phyloP scores from a whole-genome alignment of 208 protist species.

The Acanthamoeba triangularis region DNA sequence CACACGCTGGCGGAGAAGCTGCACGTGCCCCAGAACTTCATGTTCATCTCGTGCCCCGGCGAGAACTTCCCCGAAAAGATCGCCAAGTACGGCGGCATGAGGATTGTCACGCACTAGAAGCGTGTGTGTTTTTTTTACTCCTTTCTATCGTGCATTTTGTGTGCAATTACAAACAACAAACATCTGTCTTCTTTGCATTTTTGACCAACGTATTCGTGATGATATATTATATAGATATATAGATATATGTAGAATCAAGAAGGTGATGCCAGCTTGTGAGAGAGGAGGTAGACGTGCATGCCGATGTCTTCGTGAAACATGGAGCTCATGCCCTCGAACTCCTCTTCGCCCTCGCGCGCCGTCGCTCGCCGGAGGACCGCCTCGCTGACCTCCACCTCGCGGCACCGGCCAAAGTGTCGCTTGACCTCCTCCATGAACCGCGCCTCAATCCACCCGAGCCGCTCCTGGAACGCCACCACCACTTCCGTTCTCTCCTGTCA shows the following conservation, averaged over 20 bases:
- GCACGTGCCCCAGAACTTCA: conserved; percentile 91
- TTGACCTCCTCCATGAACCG: conserved; percentile 23
- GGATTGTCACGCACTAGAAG: conserved; percentile 88
- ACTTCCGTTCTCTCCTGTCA: neutral
- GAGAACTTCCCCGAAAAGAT: conserved; percentile 87
- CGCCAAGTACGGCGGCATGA: conserved; percentile 89
- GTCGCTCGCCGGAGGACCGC: neutral
- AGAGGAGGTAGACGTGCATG: conserved; percentile 68
- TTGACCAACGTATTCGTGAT: too few species aligned
- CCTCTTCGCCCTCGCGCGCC: conserved; percentile 49
- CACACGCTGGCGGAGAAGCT: conserved; percentile 87
- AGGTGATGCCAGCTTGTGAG: neutral
- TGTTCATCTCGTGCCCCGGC: conserved; percentile 92
- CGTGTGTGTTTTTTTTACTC: too few species aligned
- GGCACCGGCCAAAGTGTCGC: neutral
- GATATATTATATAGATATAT: too few species aligned
- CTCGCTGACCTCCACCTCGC: conserved; percentile 10
- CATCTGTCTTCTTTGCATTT: too few species aligned
- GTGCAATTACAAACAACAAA: too few species aligned
- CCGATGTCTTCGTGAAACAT: conserved; percentile 61
- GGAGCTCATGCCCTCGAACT: conserved; percentile 55
- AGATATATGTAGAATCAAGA: neutral
- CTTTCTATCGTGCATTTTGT: too few species aligned
- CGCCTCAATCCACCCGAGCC: conserved; percentile 43
- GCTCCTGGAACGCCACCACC: conserved; percentile 51